Base-by-base conservation (phyloP, 441 rosid species). In the Bruguiera hainesii region DNA sequence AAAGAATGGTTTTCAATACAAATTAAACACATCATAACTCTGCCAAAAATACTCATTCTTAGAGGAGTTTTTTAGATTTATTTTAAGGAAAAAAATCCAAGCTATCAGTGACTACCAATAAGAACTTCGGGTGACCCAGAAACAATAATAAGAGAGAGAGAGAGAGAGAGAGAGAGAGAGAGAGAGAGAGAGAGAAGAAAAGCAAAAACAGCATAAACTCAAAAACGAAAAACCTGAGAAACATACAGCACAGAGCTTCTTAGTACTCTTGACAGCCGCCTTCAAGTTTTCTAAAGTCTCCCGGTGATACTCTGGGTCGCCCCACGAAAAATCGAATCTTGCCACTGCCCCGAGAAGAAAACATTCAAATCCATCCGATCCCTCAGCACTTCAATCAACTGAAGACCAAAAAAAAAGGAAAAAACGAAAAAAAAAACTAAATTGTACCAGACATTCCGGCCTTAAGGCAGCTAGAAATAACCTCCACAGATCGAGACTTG, bases 191-290 rank as follows among this genome's bases (percentile, higher is more conserved):
- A 60, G 33, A 52, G 15, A 20, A 52, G 7, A 51, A n/a, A 52
- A 52, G 19, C 6, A 52, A 52, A 20, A 6, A 6, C 11, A 5
- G 26, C 20, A 13, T 0, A 28, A 18, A 20, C 50, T n/a, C n/a
- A 25, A 33, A 21, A 21, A 7, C 2, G 15, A 66, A 52, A 65
- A 23, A 0, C 7, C 9, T 11, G 71, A 71, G 63, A 39, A 79
- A 78, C 86, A 62, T 87, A 89, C 98, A 71, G 93, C 96, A 76
- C 98, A 96, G 56, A 96, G 94, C 86, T 96, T 96, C 87, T 77
- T 93, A 57, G 97, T 88, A 75, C 75, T 77, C 82, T 87, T 96
- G 57, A 96, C 90, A 59, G 98, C 93, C 18, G 83, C 68, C 76
- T 87, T 96, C 65, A 96, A 75, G 76, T 89, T 88, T 79, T 91